Evolutionary conservation across 257 asterid genomes (phyloP).

Genomic region (Oldenlandia corymbosa): DNA sequence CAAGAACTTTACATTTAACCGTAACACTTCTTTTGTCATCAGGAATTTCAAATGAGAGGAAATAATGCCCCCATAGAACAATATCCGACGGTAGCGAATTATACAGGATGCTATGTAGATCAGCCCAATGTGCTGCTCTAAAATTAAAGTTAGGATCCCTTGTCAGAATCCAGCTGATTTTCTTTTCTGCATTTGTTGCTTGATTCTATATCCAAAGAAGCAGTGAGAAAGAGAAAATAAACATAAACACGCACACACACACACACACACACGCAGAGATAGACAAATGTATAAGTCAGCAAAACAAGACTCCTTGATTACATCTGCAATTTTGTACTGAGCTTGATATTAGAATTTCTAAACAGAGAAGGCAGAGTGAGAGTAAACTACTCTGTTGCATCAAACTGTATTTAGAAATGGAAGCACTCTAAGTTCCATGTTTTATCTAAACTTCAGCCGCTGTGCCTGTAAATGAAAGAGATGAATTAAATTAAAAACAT

Average conservation of each 20-base stretch:
- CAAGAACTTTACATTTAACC: slow-evolving; percentile 36
- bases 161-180: slow-evolving; percentile 39
- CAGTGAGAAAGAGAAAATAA: not conserved
- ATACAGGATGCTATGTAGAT: slow-evolving; percentile 60
- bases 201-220: slow-evolving; percentile 48
- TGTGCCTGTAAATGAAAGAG: too few relatives aligned
- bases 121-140: slow-evolving; percentile 82
- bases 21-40: slow-evolving; percentile 36
- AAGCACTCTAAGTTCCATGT: too few relatives aligned
- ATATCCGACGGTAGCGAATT: slow-evolving; percentile 37
- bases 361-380: too few relatives aligned
- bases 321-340: too few relatives aligned
- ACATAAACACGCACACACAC: too few relatives aligned
- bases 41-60: slow-evolving; percentile 36
- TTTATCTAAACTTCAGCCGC: too few relatives aligned
- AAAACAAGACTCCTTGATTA: too few relatives aligned
- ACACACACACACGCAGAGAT: too few relatives aligned
- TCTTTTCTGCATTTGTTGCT: slow-evolving; percentile 50
- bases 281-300: too few relatives aligned
- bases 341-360: too few relatives aligned
- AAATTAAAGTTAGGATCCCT: slow-evolving; percentile 70
- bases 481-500: slow-evolving; percentile 4
- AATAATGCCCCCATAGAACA: slow-evolving; percentile 63
- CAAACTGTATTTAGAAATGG: too few relatives aligned
- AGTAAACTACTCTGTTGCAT: too few relatives aligned